phyloP scores from a whole-genome alignment of 139 green algal species.

The Tetraselmis striata region DNA sequence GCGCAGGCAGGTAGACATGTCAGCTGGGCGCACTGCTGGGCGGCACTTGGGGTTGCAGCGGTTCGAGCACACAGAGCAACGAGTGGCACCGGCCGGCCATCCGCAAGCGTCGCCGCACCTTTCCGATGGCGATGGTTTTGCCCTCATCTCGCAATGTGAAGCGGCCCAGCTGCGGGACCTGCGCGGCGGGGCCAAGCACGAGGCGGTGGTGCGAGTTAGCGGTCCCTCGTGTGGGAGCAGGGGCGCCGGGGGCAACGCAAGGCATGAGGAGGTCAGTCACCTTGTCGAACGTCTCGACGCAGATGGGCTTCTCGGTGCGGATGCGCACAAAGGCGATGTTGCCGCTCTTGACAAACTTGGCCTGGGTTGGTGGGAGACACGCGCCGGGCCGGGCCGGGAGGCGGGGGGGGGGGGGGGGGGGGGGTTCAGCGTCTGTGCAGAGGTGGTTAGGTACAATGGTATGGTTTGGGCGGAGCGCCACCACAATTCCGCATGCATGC shows the following conservation, averaged over 20 bases:
- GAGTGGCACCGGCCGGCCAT: too few species aligned
- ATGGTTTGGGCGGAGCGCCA: too few species aligned
- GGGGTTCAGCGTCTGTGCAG: background rate
- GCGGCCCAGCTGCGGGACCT: slow-evolving; percentile 73
- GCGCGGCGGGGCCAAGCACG: background rate
- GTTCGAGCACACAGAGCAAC: too few species aligned
- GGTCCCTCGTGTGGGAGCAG: too few species aligned
- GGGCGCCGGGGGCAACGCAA: background rate
- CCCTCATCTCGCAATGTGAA: slow-evolving; percentile 93
- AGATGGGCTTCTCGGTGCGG: slow-evolving; percentile 74
- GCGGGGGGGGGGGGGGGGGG: background rate
- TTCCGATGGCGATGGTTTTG: slow-evolving; percentile 91
- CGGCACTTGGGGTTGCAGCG: too few species aligned
- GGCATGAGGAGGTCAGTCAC: too few species aligned
- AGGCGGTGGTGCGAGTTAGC: too few species aligned
- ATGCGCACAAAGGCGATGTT: slow-evolving; percentile 47
- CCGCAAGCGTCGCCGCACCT: slow-evolving; percentile 45
- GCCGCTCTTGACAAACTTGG: slow-evolving; percentile 69
- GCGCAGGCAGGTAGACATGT: too few species aligned
- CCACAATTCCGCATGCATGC: slow-evolving; percentile 46
- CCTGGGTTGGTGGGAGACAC: slow-evolving; percentile 16
- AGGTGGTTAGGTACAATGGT: background rate
- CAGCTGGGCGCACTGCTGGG: too few species aligned
- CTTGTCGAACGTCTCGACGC: slow-evolving; percentile 75
- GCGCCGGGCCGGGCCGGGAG: background rate